Evolutionary conservation across 2,329 filamentous ascomycete genomes (phyloP).

Genomic region (Trichoderma koningiopsis): DNA sequence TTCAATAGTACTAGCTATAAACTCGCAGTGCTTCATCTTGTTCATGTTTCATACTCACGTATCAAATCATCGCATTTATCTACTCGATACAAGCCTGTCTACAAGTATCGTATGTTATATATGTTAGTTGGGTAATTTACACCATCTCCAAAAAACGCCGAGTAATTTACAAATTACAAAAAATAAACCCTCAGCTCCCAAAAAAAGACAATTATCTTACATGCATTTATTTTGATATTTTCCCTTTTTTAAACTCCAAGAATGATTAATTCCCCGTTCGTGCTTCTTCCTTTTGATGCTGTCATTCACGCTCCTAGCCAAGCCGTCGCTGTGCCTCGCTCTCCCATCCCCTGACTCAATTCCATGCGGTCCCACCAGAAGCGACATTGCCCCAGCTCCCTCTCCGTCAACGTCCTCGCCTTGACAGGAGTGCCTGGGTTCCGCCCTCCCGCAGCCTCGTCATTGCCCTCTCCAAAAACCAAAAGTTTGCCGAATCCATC

Average conservation of each 20-base stretch:
- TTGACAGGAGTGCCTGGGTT: constrained; percentile 48
- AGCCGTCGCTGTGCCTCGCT: constrained; percentile 20
- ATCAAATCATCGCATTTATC: background rate
- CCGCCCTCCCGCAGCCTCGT: constrained; percentile 50
- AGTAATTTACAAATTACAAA: background rate
- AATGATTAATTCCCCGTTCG: background rate
- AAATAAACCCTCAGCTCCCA: background rate
- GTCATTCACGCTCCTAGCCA: background rate
- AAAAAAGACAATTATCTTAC: background rate
- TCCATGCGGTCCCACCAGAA: constrained; percentile 63
- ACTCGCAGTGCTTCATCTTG: background rate
- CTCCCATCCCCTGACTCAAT: constrained; percentile 35
- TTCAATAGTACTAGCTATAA: background rate
- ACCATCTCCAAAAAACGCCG: background rate
- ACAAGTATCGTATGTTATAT: background rate
- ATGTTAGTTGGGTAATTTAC: background rate
- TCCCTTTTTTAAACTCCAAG: background rate
- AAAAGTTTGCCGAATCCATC: constrained; percentile 44
- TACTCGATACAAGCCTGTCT: background rate
- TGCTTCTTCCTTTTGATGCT: background rate
- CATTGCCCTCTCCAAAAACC: constrained; percentile 63
- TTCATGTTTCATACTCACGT: background rate
- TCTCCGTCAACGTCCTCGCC: constrained; percentile 45
- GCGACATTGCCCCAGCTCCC: constrained; percentile 52
- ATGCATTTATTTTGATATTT: background rate